A percentile compares a stretch with the other conserved stretches of the same genome.
Evolutionary conservation across 257 asterid genomes (phyloP).

Genomic region (Echites panduratus): DNA sequence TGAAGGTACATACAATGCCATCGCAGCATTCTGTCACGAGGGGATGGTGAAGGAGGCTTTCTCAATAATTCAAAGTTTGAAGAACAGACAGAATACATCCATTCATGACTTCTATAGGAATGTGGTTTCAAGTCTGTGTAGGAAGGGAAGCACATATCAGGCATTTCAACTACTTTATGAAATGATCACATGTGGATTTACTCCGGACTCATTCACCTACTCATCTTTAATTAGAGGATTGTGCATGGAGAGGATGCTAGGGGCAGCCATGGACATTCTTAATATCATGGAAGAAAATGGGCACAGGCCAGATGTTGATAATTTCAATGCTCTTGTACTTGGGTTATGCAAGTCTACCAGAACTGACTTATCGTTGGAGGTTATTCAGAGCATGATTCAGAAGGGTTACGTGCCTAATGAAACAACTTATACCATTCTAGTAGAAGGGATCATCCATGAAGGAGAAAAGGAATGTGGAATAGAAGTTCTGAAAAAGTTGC

Average conservation of each 20-base stretch:
- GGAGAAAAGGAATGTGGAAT: constrained; percentile 57
- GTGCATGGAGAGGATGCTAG: constrained; percentile 71
- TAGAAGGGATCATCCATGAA: constrained; percentile 70
- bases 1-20: constrained; percentile 74
- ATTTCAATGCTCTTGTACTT: constrained; percentile 63
- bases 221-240: constrained; percentile 76
- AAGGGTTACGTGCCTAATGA: constrained; percentile 68
- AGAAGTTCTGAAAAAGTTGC: constrained; percentile 53
- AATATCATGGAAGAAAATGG: constrained; percentile 58
- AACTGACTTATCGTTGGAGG: constrained; percentile 60
- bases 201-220: constrained; percentile 70
- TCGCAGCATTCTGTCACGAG: constrained; percentile 66
- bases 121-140: constrained; percentile 63
- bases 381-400: constrained; percentile 50
- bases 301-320: constrained; percentile 47
- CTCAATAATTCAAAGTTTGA: constrained; percentile 55
- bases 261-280: constrained; percentile 56
- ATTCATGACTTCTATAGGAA: constrained; percentile 49
- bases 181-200: constrained; percentile 51
- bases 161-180: constrained; percentile 64
- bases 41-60: constrained; percentile 64
- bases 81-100: constrained; percentile 40
- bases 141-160: constrained; percentile 61
- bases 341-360: constrained; percentile 76
- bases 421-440: constrained; percentile 62